Evolutionary conservation across 306 rosid species (phyloP).

Genomic region (Corylus americana): DNA sequence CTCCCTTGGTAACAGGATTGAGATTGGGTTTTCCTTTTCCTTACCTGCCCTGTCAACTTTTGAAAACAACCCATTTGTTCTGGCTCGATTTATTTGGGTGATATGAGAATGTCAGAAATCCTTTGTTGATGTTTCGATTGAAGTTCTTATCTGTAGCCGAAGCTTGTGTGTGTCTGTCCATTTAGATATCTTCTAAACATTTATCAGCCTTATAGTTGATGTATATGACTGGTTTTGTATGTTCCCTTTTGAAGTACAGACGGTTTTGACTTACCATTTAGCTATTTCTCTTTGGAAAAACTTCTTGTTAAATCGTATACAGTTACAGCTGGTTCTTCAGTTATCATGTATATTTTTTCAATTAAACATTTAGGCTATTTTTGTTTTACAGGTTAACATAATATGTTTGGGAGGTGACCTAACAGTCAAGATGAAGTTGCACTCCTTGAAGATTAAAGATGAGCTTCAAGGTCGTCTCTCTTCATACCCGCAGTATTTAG

Average conservation of each 20-base stretch:
- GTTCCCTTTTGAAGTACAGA: background rate
- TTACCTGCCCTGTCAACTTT: background rate
- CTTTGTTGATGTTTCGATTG: background rate
- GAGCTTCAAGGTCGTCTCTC: slow-evolving; percentile 82
- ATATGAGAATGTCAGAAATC: background rate
- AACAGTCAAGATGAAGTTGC: slow-evolving; percentile 74
- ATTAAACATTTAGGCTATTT: slow-evolving; percentile 15
- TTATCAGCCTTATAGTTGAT: background rate
- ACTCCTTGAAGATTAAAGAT: slow-evolving; percentile 85
- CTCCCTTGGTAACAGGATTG: background rate
- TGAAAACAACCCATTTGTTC: background rate
- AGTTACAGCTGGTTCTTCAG: background rate
- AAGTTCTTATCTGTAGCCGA: background rate
- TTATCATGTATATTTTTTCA: background rate
- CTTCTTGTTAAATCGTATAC: background rate
- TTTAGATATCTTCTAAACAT: background rate
- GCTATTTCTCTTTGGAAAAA: background rate
- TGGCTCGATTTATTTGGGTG: background rate
- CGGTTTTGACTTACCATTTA: background rate
- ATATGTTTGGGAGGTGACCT: slow-evolving; percentile 62
- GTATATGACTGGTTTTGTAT: background rate
- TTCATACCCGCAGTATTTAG: slow-evolving; percentile 65
- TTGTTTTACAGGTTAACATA: slow-evolving; percentile 63
- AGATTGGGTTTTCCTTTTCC: background rate
- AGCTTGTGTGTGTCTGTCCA: background rate